Evolutionary conservation across 805 yeast genomes (phyloP).

Genomic region (Candida pseudoglaebosa): DNA sequence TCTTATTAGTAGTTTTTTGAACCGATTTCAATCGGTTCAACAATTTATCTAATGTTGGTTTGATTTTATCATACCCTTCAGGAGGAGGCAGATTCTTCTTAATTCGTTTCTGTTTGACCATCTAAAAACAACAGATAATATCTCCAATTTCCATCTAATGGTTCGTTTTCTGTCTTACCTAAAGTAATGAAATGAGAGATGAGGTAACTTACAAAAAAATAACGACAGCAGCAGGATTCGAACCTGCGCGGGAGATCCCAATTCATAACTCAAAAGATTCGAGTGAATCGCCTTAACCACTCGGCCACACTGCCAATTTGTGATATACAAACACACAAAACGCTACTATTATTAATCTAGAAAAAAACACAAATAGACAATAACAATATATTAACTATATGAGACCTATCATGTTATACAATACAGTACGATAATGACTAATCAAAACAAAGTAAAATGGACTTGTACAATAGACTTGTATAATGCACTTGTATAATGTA

Average conservation of each 20-base stretch:
- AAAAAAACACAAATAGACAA: background rate
- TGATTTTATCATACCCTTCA: conserved; percentile 65
- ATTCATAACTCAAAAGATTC: conserved; percentile 29
- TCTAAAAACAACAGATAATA: conserved; percentile 13
- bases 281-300: conserved; percentile 43
- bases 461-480: too few species aligned
- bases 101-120: conserved; percentile 44
- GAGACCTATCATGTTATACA: too few species aligned
- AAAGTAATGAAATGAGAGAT: background rate
- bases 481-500: too few species aligned
- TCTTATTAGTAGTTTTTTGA: conserved; percentile 27
- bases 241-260: conserved; percentile 45
- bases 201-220: conserved; percentile 16
- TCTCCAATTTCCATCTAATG: background rate
- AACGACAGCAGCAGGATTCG: conserved; percentile 45
- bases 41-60: conserved; percentile 61
- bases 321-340: background rate
- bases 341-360: background rate
- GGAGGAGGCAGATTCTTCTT: conserved; percentile 57
- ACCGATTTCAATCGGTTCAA: conserved; percentile 53
- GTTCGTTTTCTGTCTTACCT: too few species aligned
- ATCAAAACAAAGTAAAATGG: too few species aligned
- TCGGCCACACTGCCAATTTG: conserved; percentile 33
- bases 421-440: too few species aligned
- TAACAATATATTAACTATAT: too few species aligned